A percentile compares a stretch with the other conserved stretches of the same genome.
Conservation (phyloP, 371 early-diverging fungal species). For the Rhizomucor miehei region DNA sequence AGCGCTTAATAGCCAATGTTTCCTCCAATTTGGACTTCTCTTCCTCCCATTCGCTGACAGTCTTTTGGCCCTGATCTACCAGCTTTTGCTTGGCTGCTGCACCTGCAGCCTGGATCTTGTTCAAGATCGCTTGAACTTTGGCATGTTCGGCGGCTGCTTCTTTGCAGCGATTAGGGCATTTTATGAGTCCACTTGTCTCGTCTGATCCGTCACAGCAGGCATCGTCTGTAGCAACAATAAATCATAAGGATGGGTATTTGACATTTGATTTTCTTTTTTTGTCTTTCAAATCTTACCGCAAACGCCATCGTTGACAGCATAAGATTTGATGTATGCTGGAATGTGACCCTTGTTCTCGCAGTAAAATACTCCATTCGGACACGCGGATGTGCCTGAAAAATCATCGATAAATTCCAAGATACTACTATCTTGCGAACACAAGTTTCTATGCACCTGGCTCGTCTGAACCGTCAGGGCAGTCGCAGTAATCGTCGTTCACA, state of each 20-base stretch:
- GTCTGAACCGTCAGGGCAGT: conserved; percentile 93
- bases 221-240: conserved; percentile 46
- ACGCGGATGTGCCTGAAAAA: conserved; percentile 84
- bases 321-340: conserved; percentile 66
- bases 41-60: conserved; percentile 30
- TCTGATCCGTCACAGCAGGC: conserved; percentile 96
- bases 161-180: conserved; percentile 76
- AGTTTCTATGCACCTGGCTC: conserved; percentile 72
- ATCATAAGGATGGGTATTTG: neutral
- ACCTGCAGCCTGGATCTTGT: conserved; percentile 23
- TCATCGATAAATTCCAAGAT: neutral
- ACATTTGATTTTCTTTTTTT: neutral
- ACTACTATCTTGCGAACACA: neutral
- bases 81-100: conserved; percentile 28
- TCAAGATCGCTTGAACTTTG: conserved; percentile 29
- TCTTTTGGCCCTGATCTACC: conserved; percentile 30
- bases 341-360: conserved; percentile 81
- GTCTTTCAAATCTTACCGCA: conserved; percentile 59
- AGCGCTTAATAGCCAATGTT: conserved; percentile 29
- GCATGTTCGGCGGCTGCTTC: conserved; percentile 54
- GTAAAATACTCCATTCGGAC: conserved; percentile 74
- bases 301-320: conserved; percentile 88
- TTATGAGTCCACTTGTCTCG: conserved; percentile 58
- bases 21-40: conserved; percentile 34
- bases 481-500: conserved; percentile 96